phyloP scores from a whole-genome alignment of 164 flowering plant species.

The Tetrastigma voinierianum region DNA sequence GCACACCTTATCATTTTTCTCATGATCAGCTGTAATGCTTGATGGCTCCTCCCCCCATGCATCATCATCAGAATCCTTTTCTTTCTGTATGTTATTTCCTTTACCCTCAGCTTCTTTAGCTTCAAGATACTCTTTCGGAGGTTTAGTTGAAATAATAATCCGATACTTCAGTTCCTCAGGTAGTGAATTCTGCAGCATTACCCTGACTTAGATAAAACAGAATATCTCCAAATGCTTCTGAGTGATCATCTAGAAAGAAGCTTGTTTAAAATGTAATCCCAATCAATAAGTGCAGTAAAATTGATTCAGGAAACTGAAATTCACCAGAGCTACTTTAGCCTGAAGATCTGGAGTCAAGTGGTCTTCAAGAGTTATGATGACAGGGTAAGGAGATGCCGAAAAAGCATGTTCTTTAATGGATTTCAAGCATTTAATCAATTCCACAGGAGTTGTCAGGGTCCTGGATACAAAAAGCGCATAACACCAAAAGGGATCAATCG shows the following conservation, averaged over 20 bases:
- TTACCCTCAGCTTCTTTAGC: conserved; percentile 16
- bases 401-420: conserved; percentile 63
- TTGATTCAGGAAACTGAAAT: neutral
- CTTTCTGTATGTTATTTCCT: conserved; percentile 1
- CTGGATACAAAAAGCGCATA: conserved; percentile 18
- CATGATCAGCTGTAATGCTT: conserved; percentile 12
- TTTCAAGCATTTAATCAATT: conserved; percentile 47
- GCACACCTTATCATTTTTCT: conserved; percentile 28
- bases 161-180: conserved; percentile 42
- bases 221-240: conserved; percentile 37
- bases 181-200: conserved; percentile 31
- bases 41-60: conserved; percentile 20
- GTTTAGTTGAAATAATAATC: conserved; percentile 48
- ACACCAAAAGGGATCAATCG: no score
- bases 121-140: conserved; percentile 44
- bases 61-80: conserved; percentile 24
- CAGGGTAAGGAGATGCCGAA: conserved; percentile 52
- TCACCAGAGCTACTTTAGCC: conserved; percentile 56
- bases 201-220: conserved; percentile 29
- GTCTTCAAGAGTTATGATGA: conserved; percentile 62
- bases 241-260: conserved; percentile 34
- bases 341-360: conserved; percentile 60
- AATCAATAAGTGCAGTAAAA: neutral
- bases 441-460: conserved; percentile 60
- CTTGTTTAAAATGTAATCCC: neutral